These are phyloP conservation scores for Colletotrichum tanaceti DNA, from an alignment of 2,329 filamentous ascomycete species.

Conservation along the genomic window DNA sequence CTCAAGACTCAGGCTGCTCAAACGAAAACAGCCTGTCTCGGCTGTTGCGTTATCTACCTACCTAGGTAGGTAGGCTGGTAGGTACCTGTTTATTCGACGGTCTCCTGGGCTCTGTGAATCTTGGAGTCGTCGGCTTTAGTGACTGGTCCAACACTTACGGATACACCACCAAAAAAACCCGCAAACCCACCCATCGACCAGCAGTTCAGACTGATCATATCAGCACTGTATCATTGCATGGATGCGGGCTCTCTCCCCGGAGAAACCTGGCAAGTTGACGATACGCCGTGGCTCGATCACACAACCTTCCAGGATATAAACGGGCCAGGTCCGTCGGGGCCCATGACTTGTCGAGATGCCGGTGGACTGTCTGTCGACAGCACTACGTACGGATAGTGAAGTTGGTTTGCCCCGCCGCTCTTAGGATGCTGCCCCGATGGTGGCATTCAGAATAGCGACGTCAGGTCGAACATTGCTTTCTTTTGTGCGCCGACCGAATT, in stretches of 20 bases:
- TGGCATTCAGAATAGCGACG: constrained; percentile 9
- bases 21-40: constrained; percentile 21
- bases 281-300: constrained; percentile 30
- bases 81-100: too few species aligned
- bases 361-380: constrained; percentile 1
- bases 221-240: constrained; percentile 29
- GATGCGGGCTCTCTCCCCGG: constrained; percentile 10
- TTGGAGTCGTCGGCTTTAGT: constrained; percentile 13
- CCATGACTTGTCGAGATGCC: constrained; percentile 24
- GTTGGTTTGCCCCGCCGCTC: constrained; percentile 1
- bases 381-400: too few species aligned
- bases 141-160: constrained; percentile 32
- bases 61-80: too few species aligned
- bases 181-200: constrained; percentile 7
- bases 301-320: constrained; percentile 30
- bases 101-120: background rate
- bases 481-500: constrained; percentile 22
- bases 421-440: constrained; percentile 13
- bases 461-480: constrained; percentile 16
- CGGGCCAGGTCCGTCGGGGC: constrained; percentile 15
- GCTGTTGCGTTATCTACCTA: constrained; percentile 22
- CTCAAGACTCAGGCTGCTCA: constrained; percentile 1
- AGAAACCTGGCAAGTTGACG: constrained; percentile 25
- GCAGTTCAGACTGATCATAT: constrained; percentile 14
- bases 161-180: constrained; percentile 24